A percentile compares a stretch with the other conserved stretches of the same genome.
These are phyloP conservation scores for Fusarium pseudonygamai DNA, from an alignment of 2,329 filamentous ascomycete genomes.

Conservation along the genomic window DNA sequence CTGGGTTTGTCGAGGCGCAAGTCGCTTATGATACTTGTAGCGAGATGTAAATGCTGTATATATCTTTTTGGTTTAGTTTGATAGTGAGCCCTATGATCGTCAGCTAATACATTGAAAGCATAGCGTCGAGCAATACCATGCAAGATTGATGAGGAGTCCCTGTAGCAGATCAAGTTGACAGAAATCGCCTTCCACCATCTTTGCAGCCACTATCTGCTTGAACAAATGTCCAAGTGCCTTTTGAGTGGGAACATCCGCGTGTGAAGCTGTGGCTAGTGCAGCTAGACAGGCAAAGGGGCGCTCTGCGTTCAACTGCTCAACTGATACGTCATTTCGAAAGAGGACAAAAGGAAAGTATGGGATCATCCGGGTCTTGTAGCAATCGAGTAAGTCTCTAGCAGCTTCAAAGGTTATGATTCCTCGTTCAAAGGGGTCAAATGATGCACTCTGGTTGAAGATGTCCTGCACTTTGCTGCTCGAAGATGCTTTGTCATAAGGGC, in stretches of 20 bases:
- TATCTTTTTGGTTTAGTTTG: slow-evolving; percentile 42
- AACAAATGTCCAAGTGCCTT: slow-evolving; percentile 37
- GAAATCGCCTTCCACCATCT: slow-evolving; percentile 34
- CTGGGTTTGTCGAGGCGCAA: slow-evolving; percentile 43
- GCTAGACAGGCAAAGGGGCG: slow-evolving; percentile 43
- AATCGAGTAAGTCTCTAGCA: slow-evolving; percentile 24
- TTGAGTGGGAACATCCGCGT: slow-evolving; percentile 28
- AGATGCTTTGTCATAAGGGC: not conserved
- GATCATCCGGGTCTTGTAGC: slow-evolving; percentile 36
- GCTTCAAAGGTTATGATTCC: slow-evolving; percentile 24
- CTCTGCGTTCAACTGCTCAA: slow-evolving; percentile 26
- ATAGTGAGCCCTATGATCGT: slow-evolving; percentile 44
- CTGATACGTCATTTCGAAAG: slow-evolving; percentile 13
- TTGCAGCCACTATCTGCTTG: slow-evolving; percentile 34
- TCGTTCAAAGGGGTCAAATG: slow-evolving; percentile 36
- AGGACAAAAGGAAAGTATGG: slow-evolving; percentile 46
- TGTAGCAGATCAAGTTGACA: slow-evolving; percentile 43
- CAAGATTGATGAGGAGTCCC: slow-evolving; percentile 44
- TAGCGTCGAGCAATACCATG: slow-evolving; percentile 35
- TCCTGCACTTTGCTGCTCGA: not conserved
- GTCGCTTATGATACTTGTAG: slow-evolving; percentile 46
- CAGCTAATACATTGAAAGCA: not conserved
- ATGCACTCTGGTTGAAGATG: slow-evolving; percentile 4
- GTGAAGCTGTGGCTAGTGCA: slow-evolving; percentile 37
- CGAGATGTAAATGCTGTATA: slow-evolving; percentile 44